Evolutionary conservation across 495 filamentous ascomycete genomes (phyloP).

Genomic region (Paragyromitra xinjiangensis): DNA sequence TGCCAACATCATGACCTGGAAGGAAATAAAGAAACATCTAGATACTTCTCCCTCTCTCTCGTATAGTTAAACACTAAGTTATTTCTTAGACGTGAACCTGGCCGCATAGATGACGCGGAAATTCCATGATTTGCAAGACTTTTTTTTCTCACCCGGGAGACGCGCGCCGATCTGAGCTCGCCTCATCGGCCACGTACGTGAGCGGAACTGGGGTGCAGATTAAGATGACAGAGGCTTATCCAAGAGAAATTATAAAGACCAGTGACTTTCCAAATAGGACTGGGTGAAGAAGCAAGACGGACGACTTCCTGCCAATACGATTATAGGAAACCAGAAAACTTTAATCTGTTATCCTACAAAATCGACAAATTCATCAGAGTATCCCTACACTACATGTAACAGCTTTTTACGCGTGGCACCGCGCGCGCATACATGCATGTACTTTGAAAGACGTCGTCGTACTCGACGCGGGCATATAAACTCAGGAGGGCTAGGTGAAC

Average conservation of each 20-base stretch:
- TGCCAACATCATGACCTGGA: background rate
- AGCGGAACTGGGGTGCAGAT: slow-evolving; percentile 30
- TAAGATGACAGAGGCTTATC: slow-evolving; percentile 39
- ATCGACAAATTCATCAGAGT: background rate
- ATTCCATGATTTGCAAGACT: background rate
- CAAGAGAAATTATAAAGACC: slow-evolving; percentile 26
- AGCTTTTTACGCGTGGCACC: no score
- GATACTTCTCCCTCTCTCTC: slow-evolving; percentile 2
- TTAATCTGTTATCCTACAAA: background rate
- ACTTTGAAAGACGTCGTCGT: no score
- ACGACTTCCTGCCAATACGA: background rate
- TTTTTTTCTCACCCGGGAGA: slow-evolving; percentile 13
- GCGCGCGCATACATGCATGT: no score
- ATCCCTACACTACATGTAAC: no score
- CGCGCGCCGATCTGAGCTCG: slow-evolving; percentile 30
- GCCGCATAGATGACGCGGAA: background rate
- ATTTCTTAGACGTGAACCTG: background rate
- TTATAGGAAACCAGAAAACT: no score
- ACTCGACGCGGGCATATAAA: no score
- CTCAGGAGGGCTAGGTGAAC: no score
- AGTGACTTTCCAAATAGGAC: slow-evolving; percentile 1
- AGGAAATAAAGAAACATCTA: slow-evolving; percentile 1
- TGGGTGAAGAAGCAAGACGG: background rate
- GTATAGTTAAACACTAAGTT: background rate
- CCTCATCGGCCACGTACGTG: slow-evolving; percentile 41